Conservation (phyloP, 2,329 filamentous ascomycete species). For the Truncatella angustata region DNA sequence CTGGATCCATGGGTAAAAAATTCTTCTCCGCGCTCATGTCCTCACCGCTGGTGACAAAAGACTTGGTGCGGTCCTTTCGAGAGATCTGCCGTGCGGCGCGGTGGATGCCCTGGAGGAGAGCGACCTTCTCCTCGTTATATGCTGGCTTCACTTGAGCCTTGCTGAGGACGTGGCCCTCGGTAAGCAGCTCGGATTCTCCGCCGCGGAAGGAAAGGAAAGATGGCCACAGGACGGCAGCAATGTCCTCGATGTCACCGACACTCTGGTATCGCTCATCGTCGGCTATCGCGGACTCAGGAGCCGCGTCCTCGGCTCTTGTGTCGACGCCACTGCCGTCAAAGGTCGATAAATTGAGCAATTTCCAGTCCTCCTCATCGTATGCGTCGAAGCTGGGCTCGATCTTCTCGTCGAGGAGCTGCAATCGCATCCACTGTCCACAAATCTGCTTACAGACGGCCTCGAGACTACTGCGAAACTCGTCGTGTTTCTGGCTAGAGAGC, state of each 20-base stretch:
- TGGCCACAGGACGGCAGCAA: constrained; percentile 10
- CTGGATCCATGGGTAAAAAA: constrained; percentile 10
- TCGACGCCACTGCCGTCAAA: not conserved
- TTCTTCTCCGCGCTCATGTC: not conserved
- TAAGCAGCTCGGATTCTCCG: constrained; percentile 11
- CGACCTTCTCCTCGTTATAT: constrained; percentile 10
- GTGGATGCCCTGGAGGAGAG: constrained; percentile 7
- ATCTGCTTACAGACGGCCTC: constrained; percentile 26
- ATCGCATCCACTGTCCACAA: constrained; percentile 30
- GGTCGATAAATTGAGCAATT: not conserved
- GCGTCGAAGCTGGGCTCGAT: constrained; percentile 27
- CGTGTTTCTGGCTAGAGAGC: constrained; percentile 28
- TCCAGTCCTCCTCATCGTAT: constrained; percentile 10
- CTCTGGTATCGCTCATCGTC: not conserved
- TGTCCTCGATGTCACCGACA: constrained; percentile 8
- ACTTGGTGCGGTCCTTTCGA: constrained; percentile 10
- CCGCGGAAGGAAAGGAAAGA: constrained; percentile 10
- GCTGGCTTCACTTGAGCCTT: constrained; percentile 10
- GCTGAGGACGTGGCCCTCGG: constrained; percentile 10
- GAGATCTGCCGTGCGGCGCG: constrained; percentile 10
- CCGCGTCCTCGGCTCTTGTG: not conserved
- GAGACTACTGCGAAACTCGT: constrained; percentile 28
- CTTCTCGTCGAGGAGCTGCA: constrained; percentile 30
- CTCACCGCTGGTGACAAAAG: constrained; percentile 9
- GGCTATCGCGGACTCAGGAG: constrained; percentile 2